Base-by-base conservation (phyloP, 2,329 filamentous ascomycete species). In the Colletotrichum sp. region DNA sequence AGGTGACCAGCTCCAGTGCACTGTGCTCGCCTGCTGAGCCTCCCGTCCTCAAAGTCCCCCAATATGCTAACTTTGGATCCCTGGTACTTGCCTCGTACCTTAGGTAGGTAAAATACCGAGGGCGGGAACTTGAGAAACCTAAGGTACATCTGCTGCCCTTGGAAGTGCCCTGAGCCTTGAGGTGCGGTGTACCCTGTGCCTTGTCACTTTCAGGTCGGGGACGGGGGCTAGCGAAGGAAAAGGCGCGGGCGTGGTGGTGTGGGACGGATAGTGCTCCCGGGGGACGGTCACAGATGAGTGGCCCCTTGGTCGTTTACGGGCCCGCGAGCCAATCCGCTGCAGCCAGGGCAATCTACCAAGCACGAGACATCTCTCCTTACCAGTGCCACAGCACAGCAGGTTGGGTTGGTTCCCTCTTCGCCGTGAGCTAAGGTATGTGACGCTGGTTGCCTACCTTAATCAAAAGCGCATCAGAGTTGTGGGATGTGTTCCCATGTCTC, bases 151-250 rank as follows among this genome's bases (percentile, higher is more conserved):
- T 26, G 18, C 49, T 49, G 18, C 28, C 28, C 18, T 34, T 66
- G 68, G 67, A 59, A 44, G 44, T 75, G 63, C 57, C 32, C 57
- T 68, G 39, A 32, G 34, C 55, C 32, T 57, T 68, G 39, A 32
- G 34, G 69, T 57, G 24, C 44, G 57, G 57, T 72, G 73, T 76
- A 72, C 73, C 78, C 59, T 76, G 78, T 80, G 82, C 82, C 82
- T 80, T 84, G 84, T 84, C 81, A 79, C 81, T 79, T 80, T 28
- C 79, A 70, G 44, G 44, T 74, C 70, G 63, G 63, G 65, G 24
- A 30, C 39, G 63, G 69, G 69, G 80, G 78, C 79, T 80, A 80
- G 78, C 78, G 76, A 80, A 52, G 79, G 79, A 80, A 79, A 78
- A 79, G 78, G 81, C 77, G 78, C 78, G 80, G 80, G 44, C 44